A percentile compares a stretch with the other conserved stretches of the same genome.
These are phyloP conservation scores for Suillus alpinus DNA, from an alignment of 768 basidiomycete species.

Conservation along the genomic window DNA sequence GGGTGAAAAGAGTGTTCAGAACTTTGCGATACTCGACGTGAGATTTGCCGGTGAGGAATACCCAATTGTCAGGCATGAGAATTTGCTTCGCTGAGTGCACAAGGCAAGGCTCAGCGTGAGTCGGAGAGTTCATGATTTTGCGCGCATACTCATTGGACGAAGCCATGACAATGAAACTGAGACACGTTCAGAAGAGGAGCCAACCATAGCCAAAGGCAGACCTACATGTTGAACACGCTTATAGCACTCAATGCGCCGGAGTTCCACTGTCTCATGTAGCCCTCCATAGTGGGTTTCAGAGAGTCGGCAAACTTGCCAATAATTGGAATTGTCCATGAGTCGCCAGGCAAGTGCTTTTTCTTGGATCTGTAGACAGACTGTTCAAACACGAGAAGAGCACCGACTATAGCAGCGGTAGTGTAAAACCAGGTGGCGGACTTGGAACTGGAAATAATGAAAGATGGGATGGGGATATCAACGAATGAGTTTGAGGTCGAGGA, in stretches of 20 bases:
- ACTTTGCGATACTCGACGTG: slow-evolving; percentile 94
- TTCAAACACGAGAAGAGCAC: slow-evolving; percentile 79
- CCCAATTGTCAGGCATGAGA: slow-evolving; percentile 88
- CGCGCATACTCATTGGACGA: slow-evolving; percentile 90
- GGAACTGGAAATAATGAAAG: slow-evolving; percentile 37
- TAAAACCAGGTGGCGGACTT: slow-evolving; percentile 49
- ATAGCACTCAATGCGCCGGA: slow-evolving; percentile 84
- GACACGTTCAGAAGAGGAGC: background rate
- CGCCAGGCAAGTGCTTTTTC: slow-evolving; percentile 86
- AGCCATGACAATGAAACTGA: slow-evolving; percentile 97
- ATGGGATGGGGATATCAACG: slow-evolving; percentile 45
- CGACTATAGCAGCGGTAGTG: slow-evolving; percentile 66
- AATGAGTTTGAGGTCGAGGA: slow-evolving; percentile 41
- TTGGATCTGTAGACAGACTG: slow-evolving; percentile 87
- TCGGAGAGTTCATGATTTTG: slow-evolving; percentile 94
- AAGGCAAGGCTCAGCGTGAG: slow-evolving; percentile 89
- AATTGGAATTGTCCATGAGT: slow-evolving; percentile 91
- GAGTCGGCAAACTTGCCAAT: slow-evolving; percentile 97
- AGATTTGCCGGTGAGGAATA: slow-evolving; percentile 92
- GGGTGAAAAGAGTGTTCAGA: slow-evolving; percentile 90
- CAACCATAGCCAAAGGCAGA: slow-evolving; percentile 7
- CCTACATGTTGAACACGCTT: slow-evolving; percentile 97
- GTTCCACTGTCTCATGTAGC: slow-evolving; percentile 91
- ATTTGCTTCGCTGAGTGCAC: slow-evolving; percentile 89
- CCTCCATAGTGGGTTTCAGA: slow-evolving; percentile 85